Evolutionary conservation across 495 filamentous ascomycete genomes (phyloP), one percentile per base, ranked within the genome.

Genomic region (Xylaria palmicola): DNA sequence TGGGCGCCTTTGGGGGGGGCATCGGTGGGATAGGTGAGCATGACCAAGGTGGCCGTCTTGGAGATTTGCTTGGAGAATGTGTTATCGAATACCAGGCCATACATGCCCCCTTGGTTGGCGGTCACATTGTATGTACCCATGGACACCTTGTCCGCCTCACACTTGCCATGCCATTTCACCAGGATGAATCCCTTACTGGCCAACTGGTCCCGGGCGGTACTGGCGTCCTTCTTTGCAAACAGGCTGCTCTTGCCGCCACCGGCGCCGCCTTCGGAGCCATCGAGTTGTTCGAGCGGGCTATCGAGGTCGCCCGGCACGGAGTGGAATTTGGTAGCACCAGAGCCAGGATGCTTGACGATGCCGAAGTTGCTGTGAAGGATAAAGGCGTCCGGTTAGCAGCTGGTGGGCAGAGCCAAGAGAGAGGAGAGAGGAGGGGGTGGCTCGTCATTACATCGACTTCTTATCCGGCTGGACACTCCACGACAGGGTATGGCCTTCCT

Each of bases 391-490:
- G 6, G 48, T 47, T 39, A 54, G 60, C 30, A 6, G 24, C 13
- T 29, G 37, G n/a, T 4, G 1, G 32, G 9, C 13, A 12, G 32
- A 13, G 24, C 5, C 34, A 58, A 26, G 26, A 5, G 36, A 10
- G 47, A 49, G 41, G 48, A n/a, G 47, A 39, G 45, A 24, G 6
- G 43, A 44, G 24, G 12, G 32, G 39, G 41, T 12, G 20, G 43
- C 10, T 24, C 6, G 20, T 55, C 60, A 74, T 66, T 73, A 86
- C 85, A 98, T 87, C 24, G 92, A 97, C 75, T 97, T 97, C 80
- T 93, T 97, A 70, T 97, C 91, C 6, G 94, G 95, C 67, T 98
- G 91, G 24, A 98, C 86, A 70, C 90, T 97, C 94, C 94, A 98
- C 6, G 93, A 96, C 67, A 98, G 94, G 61, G 94, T 96, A 71